Percentiles rank a stretch among this genome's conserved stretches.
These are phyloP conservation scores for Talaromyces wortmannii DNA, from an alignment of 495 filamentous ascomycete genomes.

Conservation along the genomic window DNA sequence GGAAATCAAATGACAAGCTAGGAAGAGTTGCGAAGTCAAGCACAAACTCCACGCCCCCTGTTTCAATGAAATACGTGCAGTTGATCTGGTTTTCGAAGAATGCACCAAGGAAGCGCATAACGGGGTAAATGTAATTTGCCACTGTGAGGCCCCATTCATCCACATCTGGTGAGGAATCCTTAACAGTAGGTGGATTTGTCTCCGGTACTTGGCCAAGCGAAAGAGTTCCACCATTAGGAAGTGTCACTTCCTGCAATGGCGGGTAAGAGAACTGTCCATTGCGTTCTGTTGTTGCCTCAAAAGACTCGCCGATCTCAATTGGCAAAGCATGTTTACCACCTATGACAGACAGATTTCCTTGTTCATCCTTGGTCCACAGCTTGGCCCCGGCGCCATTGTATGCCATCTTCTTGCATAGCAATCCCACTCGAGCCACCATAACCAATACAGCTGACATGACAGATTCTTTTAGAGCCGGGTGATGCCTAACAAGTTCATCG, in stretches of 20 bases:
- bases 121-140: conserved; percentile 64
- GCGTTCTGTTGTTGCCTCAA: conserved; percentile 20
- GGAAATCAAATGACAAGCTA: conserved; percentile 69
- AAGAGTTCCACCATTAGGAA: conserved; percentile 33
- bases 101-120: conserved; percentile 66
- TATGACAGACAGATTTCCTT: conserved; percentile 22
- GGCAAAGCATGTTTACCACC: conserved; percentile 25
- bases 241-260: conserved; percentile 17
- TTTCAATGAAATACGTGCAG: conserved; percentile 67
- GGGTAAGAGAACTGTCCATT: conserved; percentile 23
- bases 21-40: conserved; percentile 76
- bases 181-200: conserved; percentile 18
- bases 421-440: conserved; percentile 73
- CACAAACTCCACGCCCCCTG: conserved; percentile 76
- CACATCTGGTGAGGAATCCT: conserved; percentile 38
- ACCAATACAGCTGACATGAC: conserved; percentile 75
- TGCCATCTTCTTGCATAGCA: conserved; percentile 62
- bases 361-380: conserved; percentile 54
- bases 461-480: conserved; percentile 70
- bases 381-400: conserved; percentile 70
- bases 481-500: conserved; percentile 91
- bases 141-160: conserved; percentile 43
- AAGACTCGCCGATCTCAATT: conserved; percentile 25
- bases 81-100: conserved; percentile 73
- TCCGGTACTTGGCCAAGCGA: conserved; percentile 23